Conservation (phyloP, 805 yeast genomes). For the Spathaspora girioi region DNA sequence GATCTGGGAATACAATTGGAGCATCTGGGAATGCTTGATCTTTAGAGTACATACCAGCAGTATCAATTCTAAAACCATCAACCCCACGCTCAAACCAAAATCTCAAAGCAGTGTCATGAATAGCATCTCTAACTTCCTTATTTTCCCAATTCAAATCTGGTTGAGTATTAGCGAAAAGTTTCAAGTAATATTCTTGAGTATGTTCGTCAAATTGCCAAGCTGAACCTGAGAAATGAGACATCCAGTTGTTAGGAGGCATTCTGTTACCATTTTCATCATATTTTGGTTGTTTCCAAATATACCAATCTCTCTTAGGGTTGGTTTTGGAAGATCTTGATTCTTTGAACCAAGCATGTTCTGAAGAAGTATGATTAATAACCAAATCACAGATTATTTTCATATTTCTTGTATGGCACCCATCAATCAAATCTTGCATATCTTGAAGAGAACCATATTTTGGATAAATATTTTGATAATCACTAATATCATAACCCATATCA, state of each 20-base stretch:
- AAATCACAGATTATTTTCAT: slow-evolving; percentile 52
- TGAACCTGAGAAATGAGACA: slow-evolving; percentile 47
- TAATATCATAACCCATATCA: slow-evolving; percentile 62
- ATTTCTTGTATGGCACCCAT: slow-evolving; percentile 45
- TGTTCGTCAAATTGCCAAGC: slow-evolving; percentile 56
- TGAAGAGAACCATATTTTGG: slow-evolving; percentile 52
- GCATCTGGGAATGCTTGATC: slow-evolving; percentile 44
- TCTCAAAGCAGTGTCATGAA: slow-evolving; percentile 45
- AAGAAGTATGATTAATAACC: slow-evolving; percentile 57
- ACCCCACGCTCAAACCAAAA: slow-evolving; percentile 57
- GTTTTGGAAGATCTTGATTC: slow-evolving; percentile 49
- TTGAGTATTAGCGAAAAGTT: slow-evolving; percentile 50
- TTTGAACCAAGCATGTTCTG: slow-evolving; percentile 56
- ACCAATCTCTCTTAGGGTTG: slow-evolving; percentile 60
- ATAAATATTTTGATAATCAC: slow-evolving; percentile 50
- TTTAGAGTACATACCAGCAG: slow-evolving; percentile 52
- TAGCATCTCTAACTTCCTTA: slow-evolving; percentile 30
- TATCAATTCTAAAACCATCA: slow-evolving; percentile 59
- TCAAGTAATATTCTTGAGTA: slow-evolving; percentile 53
- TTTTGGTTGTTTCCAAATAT: slow-evolving; percentile 51
- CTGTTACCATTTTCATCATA: slow-evolving; percentile 45
- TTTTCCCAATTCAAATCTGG: slow-evolving; percentile 65
- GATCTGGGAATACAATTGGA: slow-evolving; percentile 40
- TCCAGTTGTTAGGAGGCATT: slow-evolving; percentile 57
- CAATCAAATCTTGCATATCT: slow-evolving; percentile 48